Conservation (phyloP, 2,329 filamentous ascomycete genomes). For the Neocucurbitaria cava region DNA sequence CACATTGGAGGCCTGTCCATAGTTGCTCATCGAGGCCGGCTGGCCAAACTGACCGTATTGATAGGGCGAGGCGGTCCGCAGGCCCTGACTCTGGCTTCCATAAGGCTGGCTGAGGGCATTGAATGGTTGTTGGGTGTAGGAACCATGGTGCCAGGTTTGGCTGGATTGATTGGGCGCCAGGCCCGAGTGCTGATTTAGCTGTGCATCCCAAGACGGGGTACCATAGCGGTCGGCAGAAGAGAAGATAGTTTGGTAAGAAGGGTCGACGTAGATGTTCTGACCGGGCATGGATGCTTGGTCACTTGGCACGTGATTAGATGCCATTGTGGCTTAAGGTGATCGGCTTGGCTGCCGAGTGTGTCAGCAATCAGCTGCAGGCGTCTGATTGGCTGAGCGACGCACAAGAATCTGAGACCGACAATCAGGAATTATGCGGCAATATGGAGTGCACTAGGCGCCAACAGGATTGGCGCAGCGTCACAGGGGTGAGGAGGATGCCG, state of each 20-base stretch:
- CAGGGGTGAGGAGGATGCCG: conserved; percentile 33
- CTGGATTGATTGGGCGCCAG: conserved; percentile 21
- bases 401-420: conserved; percentile 30
- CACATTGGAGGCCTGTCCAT: conserved; percentile 34
- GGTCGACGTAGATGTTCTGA: conserved; percentile 44
- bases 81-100: conserved; percentile 24
- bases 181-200: conserved; percentile 32
- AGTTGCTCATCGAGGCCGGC: conserved; percentile 27
- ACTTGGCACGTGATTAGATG: conserved; percentile 47
- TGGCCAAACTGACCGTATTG: conserved; percentile 42
- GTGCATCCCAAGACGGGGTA: conserved; percentile 39
- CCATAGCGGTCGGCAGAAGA: conserved; percentile 39
- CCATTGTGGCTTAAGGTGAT: conserved; percentile 30
- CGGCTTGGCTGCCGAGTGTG: conserved; percentile 17
- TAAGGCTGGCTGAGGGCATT: conserved; percentile 33
- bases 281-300: conserved; percentile 41
- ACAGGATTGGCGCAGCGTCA: conserved; percentile 39
- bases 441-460: conserved; percentile 43
- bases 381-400: conserved; percentile 39
- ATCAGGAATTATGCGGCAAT: conserved; percentile 38
- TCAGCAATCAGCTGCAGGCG: conserved; percentile 17
- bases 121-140: conserved; percentile 37
- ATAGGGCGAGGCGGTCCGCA: conserved; percentile 41
- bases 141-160: conserved; percentile 37
- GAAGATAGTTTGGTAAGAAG: conserved; percentile 39